Conservation (phyloP, 2,329 filamentous ascomycete genomes). For the Sclerotiophoma versabilis region DNA sequence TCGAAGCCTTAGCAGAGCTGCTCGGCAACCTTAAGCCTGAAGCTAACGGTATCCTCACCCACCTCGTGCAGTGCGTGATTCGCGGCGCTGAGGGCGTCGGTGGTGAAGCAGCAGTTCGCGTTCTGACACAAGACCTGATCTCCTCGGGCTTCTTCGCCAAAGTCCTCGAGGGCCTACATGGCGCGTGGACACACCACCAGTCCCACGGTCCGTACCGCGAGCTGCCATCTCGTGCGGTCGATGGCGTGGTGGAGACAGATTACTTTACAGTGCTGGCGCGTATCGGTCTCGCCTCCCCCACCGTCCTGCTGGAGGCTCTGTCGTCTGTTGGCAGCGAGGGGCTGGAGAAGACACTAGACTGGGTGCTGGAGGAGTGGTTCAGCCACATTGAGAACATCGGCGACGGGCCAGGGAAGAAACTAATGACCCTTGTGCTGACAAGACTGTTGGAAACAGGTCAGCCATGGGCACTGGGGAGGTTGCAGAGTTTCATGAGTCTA, state of each 20-base stretch:
- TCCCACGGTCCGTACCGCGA: constrained; percentile 76
- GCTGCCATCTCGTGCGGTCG: constrained; percentile 71
- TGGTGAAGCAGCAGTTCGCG: constrained; percentile 59
- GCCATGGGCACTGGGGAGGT: constrained; percentile 63
- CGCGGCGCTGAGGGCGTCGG: constrained; percentile 60
- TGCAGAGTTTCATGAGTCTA: constrained; percentile 77
- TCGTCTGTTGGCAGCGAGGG: constrained; percentile 43
- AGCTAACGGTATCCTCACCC: constrained; percentile 56
- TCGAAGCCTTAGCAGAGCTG: constrained; percentile 52
- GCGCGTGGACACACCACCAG: constrained; percentile 66
- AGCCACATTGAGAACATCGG: constrained; percentile 72
- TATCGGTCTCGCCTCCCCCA: constrained; percentile 75
- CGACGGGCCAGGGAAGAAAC: constrained; percentile 70
- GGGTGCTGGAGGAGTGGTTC: constrained; percentile 69
- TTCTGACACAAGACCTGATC: constrained; percentile 62
- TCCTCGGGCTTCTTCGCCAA: constrained; percentile 65
- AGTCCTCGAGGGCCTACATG: constrained; percentile 55
- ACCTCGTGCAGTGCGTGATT: constrained; percentile 56
- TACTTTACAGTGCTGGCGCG: constrained; percentile 85
- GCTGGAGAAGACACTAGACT: constrained; percentile 49
- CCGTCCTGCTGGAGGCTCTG: constrained; percentile 66
- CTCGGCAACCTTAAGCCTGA: constrained; percentile 57
- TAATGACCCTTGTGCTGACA: constrained; percentile 76
- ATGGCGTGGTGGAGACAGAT: constrained; percentile 79
- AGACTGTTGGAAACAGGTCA: constrained; percentile 71